phyloP scores from a whole-genome alignment of 768 basidiomycete genomes.

The Tricholoma bakamatsutake region DNA sequence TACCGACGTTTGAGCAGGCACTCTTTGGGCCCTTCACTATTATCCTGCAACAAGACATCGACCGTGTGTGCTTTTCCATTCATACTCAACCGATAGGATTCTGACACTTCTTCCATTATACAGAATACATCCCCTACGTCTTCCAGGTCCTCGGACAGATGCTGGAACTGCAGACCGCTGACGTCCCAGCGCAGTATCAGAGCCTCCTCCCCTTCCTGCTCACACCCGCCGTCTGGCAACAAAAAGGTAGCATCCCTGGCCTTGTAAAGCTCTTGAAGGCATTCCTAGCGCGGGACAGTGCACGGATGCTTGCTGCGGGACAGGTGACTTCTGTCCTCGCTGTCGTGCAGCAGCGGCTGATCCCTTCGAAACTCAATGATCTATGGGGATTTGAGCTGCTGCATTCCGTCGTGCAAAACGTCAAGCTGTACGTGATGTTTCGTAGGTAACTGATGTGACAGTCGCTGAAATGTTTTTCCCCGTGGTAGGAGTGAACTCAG shows the following conservation, averaged over 20 bases:
- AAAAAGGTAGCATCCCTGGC: slow-evolving; percentile 92
- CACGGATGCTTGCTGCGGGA: slow-evolving; percentile 58
- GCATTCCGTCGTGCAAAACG: slow-evolving; percentile 63
- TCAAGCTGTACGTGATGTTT: slow-evolving; percentile 61
- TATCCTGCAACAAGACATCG: slow-evolving; percentile 89
- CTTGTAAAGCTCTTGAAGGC: slow-evolving; percentile 85
- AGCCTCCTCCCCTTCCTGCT: slow-evolving; percentile 77
- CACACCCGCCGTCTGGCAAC: slow-evolving; percentile 84
- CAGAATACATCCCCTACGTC: slow-evolving; percentile 96
- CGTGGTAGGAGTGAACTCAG: slow-evolving; percentile 51
- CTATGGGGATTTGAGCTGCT: slow-evolving; percentile 88
- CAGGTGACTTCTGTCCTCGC: slow-evolving; percentile 79
- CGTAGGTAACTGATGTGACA: neutral
- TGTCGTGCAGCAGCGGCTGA: slow-evolving; percentile 84
- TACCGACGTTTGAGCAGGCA: slow-evolving; percentile 71
- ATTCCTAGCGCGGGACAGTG: slow-evolving; percentile 68
- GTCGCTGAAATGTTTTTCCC: neutral
- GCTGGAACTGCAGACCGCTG: slow-evolving; percentile 68
- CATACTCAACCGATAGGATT: neutral
- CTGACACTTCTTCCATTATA: neutral
- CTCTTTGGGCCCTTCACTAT: slow-evolving; percentile 84
- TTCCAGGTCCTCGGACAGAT: slow-evolving; percentile 97
- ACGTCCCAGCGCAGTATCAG: slow-evolving; percentile 74
- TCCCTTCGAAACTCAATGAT: slow-evolving; percentile 86
- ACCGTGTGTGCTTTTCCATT: slow-evolving; percentile 48